Base-by-base conservation (phyloP, 345 rosid genomes). In the Melastoma malabathricum region DNA sequence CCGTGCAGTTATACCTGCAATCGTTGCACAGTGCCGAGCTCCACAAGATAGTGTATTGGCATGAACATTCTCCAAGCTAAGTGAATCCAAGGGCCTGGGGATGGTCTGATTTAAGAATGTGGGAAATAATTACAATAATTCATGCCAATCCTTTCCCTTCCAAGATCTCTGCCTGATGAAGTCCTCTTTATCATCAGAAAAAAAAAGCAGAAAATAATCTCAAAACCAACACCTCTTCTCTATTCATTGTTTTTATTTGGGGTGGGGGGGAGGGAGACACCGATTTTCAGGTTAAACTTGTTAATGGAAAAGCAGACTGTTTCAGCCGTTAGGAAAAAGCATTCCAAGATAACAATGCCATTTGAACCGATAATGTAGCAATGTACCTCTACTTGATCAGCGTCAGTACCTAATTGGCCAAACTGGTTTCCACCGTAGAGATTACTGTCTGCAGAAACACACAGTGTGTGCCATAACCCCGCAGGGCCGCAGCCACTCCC, bases 371-470 rank as follows among this genome's bases (percentile, higher is more conserved):
- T n/a, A 51, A 34, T 8, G 54, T 15, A 25, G 54, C 19, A 4
- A 44, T 8, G 0, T 76, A 83, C 97, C 94, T 89, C 90, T 41
- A 59, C 72, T 34, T 78, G 89, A n/a, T 79, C 86, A 44, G 64
- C 70, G 50, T 83, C 94, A 19, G 94, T 81, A 56, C 97, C 97
- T 44, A 83, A 46, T 51, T 89, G 95, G 43, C 86, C 97, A 57
- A 83, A 89, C 63, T 89, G 97, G 61, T 83, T 86, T n/a, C 95
- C 95, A 47, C 97, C 90, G 64, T 79, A 83, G 17, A 86, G 81
- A 54, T 10, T 64, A 13, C 94, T 94, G 25, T 83, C 80, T 50
- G n/a, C 65, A 18, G 80, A 63, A 58, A 78, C 59, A 59, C 95
- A 89, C 6, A 81, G 27, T 22, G 88, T 89, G 56, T 89, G 97